phyloP scores from a whole-genome alignment of 2,329 filamentous ascomycete species.

The Escovopsis sp. region DNA sequence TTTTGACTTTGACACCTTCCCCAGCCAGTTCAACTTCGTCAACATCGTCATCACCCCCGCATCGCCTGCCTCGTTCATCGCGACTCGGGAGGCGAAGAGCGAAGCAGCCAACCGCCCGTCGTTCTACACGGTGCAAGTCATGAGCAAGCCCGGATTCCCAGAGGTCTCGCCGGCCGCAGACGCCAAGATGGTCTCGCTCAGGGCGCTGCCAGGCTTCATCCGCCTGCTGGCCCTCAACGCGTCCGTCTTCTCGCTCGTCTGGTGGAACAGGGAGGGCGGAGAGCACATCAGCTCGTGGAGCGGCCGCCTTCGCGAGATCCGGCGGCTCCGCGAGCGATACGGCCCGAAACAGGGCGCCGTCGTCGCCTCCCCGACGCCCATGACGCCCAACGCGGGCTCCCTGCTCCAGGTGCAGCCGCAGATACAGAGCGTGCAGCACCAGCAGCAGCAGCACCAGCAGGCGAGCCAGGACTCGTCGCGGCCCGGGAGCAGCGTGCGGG shows the following conservation, averaged over 20 bases:
- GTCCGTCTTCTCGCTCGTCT: slow-evolving; percentile 85
- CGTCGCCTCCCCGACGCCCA: slow-evolving; percentile 15
- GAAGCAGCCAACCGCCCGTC: slow-evolving; percentile 25
- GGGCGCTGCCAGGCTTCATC: slow-evolving; percentile 71
- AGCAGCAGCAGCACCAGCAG: slow-evolving; percentile 11
- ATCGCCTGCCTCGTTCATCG: slow-evolving; percentile 61
- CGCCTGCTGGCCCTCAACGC: slow-evolving; percentile 84
- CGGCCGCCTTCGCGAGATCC: slow-evolving; percentile 72
- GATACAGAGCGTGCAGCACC: slow-evolving; percentile 7
- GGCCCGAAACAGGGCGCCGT: slow-evolving; percentile 24
- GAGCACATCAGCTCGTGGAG: slow-evolving; percentile 87
- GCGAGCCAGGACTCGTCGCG: slow-evolving; percentile 18
- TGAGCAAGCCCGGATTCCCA: slow-evolving; percentile 79
- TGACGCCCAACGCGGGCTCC: slow-evolving; percentile 16
- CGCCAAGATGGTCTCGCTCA: slow-evolving; percentile 75
- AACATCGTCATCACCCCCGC: slow-evolving; percentile 92
- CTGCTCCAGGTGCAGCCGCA: slow-evolving; percentile 11
- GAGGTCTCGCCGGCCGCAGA: slow-evolving; percentile 82
- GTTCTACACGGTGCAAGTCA: slow-evolving; percentile 82
- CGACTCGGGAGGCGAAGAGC: slow-evolving; percentile 34
- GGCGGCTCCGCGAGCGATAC: slow-evolving; percentile 59
- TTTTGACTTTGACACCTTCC: slow-evolving; percentile 83
- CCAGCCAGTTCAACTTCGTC: slow-evolving; percentile 90
- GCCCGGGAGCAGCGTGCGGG: slow-evolving; percentile 37
- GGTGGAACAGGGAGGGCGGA: slow-evolving; percentile 60